These are phyloP conservation scores for Dendryphion nanum DNA, from an alignment of 2,329 filamentous ascomycete species.

Conservation along the genomic window DNA sequence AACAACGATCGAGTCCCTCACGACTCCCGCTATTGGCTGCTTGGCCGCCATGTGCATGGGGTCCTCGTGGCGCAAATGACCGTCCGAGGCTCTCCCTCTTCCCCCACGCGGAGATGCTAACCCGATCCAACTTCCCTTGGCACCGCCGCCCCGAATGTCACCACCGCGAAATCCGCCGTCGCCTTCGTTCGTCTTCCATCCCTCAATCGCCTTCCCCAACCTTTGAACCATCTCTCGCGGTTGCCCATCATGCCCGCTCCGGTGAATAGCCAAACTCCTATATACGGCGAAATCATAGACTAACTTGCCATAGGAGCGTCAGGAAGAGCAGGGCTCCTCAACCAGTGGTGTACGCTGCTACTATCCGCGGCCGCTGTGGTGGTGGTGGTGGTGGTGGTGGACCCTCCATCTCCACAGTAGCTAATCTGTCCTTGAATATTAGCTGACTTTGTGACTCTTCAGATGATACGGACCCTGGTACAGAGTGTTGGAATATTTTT, in stretches of 20 bases:
- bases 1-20: no score
- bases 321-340: slow-evolving; percentile 17
- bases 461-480: slow-evolving; percentile 42
- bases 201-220: slow-evolving; percentile 4
- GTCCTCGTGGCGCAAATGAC: slow-evolving; percentile 5
- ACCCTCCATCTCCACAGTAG: background rate
- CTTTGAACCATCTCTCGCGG: no score
- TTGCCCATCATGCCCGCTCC: no score
- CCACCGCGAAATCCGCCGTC: slow-evolving; percentile 5
- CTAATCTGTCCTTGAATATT: no score
- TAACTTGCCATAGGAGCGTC: no score
- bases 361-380: no score
- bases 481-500: slow-evolving; percentile 62
- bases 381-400: background rate
- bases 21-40: no score
- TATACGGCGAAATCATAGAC: no score
- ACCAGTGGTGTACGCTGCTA: no score
- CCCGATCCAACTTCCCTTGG: slow-evolving; percentile 5
- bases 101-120: background rate
- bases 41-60: slow-evolving; percentile 3
- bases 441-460: slow-evolving; percentile 6
- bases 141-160: slow-evolving; percentile 2
- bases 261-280: no score
- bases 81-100: background rate
- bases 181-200: slow-evolving; percentile 7